These are phyloP conservation scores for Podospora conica DNA, from an alignment of 495 filamentous ascomycete species.

Conservation along the genomic window DNA sequence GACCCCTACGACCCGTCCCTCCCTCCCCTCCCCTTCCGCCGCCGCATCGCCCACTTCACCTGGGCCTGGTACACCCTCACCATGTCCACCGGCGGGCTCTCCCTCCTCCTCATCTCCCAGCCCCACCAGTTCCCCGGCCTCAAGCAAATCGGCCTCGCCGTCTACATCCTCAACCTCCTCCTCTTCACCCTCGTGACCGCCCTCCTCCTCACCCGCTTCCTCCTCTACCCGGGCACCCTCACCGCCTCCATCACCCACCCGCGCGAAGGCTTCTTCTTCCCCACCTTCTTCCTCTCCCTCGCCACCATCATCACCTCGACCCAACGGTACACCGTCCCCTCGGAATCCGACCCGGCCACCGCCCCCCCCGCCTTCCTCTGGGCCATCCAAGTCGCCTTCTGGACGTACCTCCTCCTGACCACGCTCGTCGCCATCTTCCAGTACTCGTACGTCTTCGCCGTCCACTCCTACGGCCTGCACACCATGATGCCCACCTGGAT, in stretches of 20 bases:
- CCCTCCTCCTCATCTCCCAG: slow-evolving; percentile 52
- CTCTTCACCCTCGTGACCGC: slow-evolving; percentile 51
- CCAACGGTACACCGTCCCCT: slow-evolving; percentile 50
- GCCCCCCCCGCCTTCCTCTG: slow-evolving; percentile 31
- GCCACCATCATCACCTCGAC: slow-evolving; percentile 59
- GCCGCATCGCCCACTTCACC: slow-evolving; percentile 59
- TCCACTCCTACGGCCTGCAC: slow-evolving; percentile 29
- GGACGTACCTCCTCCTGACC: slow-evolving; percentile 44
- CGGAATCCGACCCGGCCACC: slow-evolving; percentile 35
- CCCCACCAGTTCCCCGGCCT: slow-evolving; percentile 56
- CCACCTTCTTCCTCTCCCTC: slow-evolving; percentile 59
- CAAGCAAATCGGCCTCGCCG: slow-evolving; percentile 50
- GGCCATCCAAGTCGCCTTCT: slow-evolving; percentile 45
- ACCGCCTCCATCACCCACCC: slow-evolving; percentile 52
- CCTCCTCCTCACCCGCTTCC: slow-evolving; percentile 51
- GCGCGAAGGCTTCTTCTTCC: slow-evolving; percentile 62
- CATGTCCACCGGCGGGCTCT: slow-evolving; percentile 64
- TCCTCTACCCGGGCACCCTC: slow-evolving; percentile 46
- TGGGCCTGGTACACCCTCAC: slow-evolving; percentile 67
- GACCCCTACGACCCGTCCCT: slow-evolving; percentile 1
- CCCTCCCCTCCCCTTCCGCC: slow-evolving; percentile 15
- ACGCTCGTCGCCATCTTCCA: slow-evolving; percentile 44
- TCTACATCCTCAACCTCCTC: slow-evolving; percentile 59
- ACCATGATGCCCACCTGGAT: slow-evolving; percentile 54
- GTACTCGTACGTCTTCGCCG: slow-evolving; percentile 47